Evolutionary conservation across 768 basidiomycete species (phyloP), one percentile per base, ranked within the genome.

Genomic region (Nidularia sp.): DNA sequence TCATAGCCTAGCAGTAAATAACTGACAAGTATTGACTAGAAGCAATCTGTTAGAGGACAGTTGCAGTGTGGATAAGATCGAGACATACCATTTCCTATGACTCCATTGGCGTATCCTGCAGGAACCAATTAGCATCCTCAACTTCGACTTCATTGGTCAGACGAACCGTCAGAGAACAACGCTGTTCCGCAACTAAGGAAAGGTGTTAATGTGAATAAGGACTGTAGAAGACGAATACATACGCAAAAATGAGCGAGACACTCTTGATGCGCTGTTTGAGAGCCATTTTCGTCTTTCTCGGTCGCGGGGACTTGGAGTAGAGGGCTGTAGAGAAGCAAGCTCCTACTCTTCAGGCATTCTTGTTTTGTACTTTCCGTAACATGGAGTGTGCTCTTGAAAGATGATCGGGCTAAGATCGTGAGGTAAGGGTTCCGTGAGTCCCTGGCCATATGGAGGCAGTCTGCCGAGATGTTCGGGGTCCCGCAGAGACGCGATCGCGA

Each of bases 211-310:
- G 50, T 32, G 6, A 9, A 18, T 25, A 29, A 44, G 9, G 35
- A 34, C 29, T 36, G 43, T 41, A 9, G 45, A 18, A 45, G 22
- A 42, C 12, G 45, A 10, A 35, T 22, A 76, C 85, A 47, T 57
- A 90, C 90, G 90, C 90, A 63, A 93, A 93, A 62, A 93, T 89
- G 64, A 93, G 83, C 48, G 88, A 89, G 55, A 93, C 83, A 55
- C 83, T 79, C 57, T 65, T 68, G 44, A 81, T 56, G 51, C 73
- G 70, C 48, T 70, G 60, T 56, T 63, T 66, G 52, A 70, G 53
- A 33, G 69, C 54, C n/a, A 55, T 53, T 51, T 10, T 45, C 18
- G 18, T 18, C 18, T 18, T 18, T 18, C 18, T 18, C 18, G 18
- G 18, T 18, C 18, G 36, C 36, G 15, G 15, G 15, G 36, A 15